Evolutionary conservation across 768 basidiomycete species (phyloP).

Genomic region (Collybia mongolica): DNA sequence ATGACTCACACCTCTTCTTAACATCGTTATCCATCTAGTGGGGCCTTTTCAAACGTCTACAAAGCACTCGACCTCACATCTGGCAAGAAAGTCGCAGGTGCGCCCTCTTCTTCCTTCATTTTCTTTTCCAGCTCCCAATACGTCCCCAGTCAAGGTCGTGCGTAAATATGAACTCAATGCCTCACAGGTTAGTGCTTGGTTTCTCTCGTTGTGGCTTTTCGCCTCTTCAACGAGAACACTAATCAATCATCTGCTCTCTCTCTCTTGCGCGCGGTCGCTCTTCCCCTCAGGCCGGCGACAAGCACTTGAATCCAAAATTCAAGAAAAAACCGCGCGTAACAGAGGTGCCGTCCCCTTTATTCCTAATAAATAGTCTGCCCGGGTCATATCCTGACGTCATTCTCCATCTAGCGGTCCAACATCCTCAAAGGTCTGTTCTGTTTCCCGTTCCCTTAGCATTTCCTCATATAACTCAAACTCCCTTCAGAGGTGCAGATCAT

Average conservation of each 20-base stretch:
- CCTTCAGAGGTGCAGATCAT: conserved; percentile 95
- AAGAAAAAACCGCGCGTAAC: conserved; percentile 97
- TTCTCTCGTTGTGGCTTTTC: conserved; percentile 21
- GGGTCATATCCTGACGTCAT: conserved; percentile 27
- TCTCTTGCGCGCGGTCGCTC: conserved; percentile 31
- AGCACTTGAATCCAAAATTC: conserved; percentile 90
- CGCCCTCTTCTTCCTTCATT: conserved; percentile 20
- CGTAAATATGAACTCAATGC: conserved; percentile 91
- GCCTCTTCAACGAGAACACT: conserved; percentile 21
- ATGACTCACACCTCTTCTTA: conserved; percentile 10
- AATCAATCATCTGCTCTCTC: conserved; percentile 20
- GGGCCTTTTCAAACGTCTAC: conserved; percentile 99
- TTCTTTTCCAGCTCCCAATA: conserved; percentile 1
- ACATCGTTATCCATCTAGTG: conserved; percentile 42
- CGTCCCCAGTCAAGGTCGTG: conserved; percentile 79
- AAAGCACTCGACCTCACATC: conserved; percentile 78
- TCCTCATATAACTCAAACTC: conserved; percentile 3
- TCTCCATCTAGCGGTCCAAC: conserved; percentile 77
- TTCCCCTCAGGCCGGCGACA: conserved; percentile 74
- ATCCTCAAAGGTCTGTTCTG: conserved; percentile 80
- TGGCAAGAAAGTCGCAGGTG: conserved; percentile 82
- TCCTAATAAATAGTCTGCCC: conserved; percentile 10
- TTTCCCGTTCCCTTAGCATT: neutral
- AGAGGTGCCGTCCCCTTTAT: conserved; percentile 64
- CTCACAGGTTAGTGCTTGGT: conserved; percentile 66